Evolutionary conservation across 352 stramenopile genomes (phyloP).

Genomic region (Globisporangium nunn): DNA sequence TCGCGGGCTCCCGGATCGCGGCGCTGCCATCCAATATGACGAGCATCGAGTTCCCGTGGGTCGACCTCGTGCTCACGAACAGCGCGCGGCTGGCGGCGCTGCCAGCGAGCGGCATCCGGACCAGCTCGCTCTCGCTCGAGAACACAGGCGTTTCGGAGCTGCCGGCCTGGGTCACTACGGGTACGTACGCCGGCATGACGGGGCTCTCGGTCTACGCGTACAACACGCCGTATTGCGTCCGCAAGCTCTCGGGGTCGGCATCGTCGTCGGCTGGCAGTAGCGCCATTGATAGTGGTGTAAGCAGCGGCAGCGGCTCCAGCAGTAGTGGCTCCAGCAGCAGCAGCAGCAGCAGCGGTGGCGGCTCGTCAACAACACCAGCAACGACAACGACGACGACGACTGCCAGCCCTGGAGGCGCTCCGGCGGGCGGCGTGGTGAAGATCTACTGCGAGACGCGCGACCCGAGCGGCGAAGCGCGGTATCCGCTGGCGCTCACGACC

Average conservation of each 20-base stretch:
- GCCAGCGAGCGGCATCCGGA: slow-evolving; percentile 5
- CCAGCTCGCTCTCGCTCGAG: slow-evolving; percentile 26
- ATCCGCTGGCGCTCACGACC: slow-evolving; percentile 21
- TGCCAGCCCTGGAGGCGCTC: background rate
- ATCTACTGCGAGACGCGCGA: slow-evolving; percentile 21
- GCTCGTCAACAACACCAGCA: background rate
- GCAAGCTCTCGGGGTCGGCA: slow-evolving; percentile 1
- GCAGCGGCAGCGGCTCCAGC: background rate
- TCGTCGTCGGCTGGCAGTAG: slow-evolving; percentile 1
- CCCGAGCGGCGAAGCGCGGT: slow-evolving; percentile 19
- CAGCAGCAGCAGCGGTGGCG: background rate
- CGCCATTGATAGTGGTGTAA: background rate
- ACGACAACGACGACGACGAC: background rate
- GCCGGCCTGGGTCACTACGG: slow-evolving; percentile 9
- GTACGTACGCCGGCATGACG: background rate
- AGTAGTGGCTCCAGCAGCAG: background rate
- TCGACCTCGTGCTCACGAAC: slow-evolving; percentile 14
- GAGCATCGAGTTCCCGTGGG: slow-evolving; percentile 15
- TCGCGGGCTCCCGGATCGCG: slow-evolving; percentile 14
- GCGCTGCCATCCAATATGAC: slow-evolving; percentile 17
- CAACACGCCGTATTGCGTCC: slow-evolving; percentile 27
- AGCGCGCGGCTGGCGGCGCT: slow-evolving; percentile 8
- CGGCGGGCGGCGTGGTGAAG: background rate
- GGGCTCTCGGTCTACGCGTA: slow-evolving; percentile 19
- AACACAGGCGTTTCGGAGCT: slow-evolving; percentile 17